Base-by-base conservation (phyloP, 2,329 filamentous ascomycete species). In the Hortaea werneckii region DNA sequence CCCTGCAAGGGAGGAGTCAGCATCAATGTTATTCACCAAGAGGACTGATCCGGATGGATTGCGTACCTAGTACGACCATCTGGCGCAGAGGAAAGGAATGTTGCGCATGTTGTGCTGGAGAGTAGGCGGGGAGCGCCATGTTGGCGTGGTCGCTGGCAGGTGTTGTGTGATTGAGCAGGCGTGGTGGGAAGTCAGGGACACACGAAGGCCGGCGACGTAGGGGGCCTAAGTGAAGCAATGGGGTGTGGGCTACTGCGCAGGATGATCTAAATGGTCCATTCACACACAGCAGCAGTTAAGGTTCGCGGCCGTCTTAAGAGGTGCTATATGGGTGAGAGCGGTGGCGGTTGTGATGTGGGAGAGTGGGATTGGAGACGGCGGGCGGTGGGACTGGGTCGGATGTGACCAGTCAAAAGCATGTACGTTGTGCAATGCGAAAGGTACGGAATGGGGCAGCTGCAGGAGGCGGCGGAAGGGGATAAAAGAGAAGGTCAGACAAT, bases 21-120 rank as follows among this genome's bases (percentile, higher is more conserved):
- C 56, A 8, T 45, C 1, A 28, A 5, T 8, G 10, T 40, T 32
- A 5, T 42, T 32, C 20, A 20, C 11, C 13, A 29, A 29, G 27
- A 30, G 8, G 12, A 20, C 12, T 10, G 32, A 45, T 20, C 4
- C 20, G 4, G 20, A 20, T 4, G 2, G 20, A 20, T 2, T 20
- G 20, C 71, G 54, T 66, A 77, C 75, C 73, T 45, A 78, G 62
- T 26, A 78, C 64, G 47, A 74, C 75, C 55, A 82, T 69, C 58
- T 82, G 79, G 54, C 68, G 70, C 35, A 70, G 67, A 35, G 79
- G 79, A 63, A 82, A 82, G 57, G 60, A 54, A 41, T 53, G 54
- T 41, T 53, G 57, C 45, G 55, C 38, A 45, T 43, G 53, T 38
- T 41, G 13, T 28, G 8, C 13, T 10, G 37, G 10, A 26, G 37